A percentile compares a stretch with the other conserved stretches of the same genome.
phyloP scores from a whole-genome alignment of 257 asterid genomes.

The Anisodus tanguticus region DNA sequence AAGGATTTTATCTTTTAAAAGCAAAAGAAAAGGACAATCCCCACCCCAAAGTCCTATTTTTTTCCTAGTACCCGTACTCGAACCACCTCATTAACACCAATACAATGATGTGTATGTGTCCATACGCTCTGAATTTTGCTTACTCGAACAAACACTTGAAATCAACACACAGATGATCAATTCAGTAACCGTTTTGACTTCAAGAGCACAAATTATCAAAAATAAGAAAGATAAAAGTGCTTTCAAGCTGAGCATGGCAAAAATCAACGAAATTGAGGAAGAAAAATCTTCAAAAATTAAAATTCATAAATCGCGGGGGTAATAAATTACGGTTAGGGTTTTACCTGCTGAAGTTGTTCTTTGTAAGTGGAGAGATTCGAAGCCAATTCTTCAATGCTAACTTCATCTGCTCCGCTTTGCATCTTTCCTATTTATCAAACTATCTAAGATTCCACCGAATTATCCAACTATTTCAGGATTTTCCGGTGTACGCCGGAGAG shows the following conservation, averaged over 20 bases:
- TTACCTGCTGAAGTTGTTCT: conserved; percentile 93
- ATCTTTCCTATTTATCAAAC: neutral
- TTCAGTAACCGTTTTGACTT: neutral
- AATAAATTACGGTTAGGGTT: neutral
- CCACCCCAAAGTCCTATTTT: neutral
- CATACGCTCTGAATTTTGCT: neutral
- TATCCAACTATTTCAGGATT: neutral
- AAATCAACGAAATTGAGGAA: neutral
- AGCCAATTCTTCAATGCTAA: conserved; percentile 82
- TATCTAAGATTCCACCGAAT: neutral
- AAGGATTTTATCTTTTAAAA: neutral
- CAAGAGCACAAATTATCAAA: neutral
- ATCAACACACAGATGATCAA: neutral
- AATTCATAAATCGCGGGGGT: neutral
- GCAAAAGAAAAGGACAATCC: neutral
- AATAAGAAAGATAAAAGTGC: neutral
- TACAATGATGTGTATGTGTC: neutral
- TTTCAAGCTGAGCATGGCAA: neutral
- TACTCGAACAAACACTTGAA: neutral
- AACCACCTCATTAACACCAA: neutral
- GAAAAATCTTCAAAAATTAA: neutral
- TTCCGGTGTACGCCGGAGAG: conserved; percentile 4
- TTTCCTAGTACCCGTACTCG: neutral
- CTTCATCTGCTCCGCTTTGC: conserved; percentile 71
- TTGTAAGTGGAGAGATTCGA: conserved; percentile 83